phyloP scores from a whole-genome alignment of 768 basidiomycete genomes.

The Kwoniella sp. region DNA sequence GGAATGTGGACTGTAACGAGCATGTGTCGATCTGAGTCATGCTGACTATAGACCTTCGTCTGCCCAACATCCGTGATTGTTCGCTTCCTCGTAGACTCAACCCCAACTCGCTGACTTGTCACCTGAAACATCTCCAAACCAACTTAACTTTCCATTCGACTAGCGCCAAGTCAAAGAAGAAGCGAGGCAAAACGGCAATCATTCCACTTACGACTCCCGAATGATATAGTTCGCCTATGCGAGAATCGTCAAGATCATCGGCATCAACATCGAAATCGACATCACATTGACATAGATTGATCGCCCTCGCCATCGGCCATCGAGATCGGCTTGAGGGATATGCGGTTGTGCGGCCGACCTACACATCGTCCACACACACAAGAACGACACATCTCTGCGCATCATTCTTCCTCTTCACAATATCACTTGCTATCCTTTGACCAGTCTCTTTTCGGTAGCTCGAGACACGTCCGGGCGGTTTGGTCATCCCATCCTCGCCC shows the following conservation, averaged over 20 bases:
- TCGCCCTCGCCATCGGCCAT: background rate
- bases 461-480: background rate
- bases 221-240: no score
- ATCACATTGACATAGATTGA: background rate
- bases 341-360: background rate
- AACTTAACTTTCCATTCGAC: no score
- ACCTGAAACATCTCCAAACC: no score
- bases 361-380: background rate
- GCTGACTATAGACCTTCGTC: no score
- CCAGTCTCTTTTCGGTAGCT: background rate
- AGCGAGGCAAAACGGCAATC: no score
- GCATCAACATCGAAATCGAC: background rate
- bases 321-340: background rate
- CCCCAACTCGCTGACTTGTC: no score
- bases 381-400: background rate
- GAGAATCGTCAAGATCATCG: background rate
- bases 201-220: background rate
- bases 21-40: no score
- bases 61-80: no score
- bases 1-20: no score
- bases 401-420: background rate
- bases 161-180: no score
- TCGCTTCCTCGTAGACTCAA: no score
- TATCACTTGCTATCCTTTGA: background rate
- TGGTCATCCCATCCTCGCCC: background rate